Base-by-base conservation (phyloP, 2,329 filamentous ascomycete genomes). In the Hypoxylon sp. region DNA sequence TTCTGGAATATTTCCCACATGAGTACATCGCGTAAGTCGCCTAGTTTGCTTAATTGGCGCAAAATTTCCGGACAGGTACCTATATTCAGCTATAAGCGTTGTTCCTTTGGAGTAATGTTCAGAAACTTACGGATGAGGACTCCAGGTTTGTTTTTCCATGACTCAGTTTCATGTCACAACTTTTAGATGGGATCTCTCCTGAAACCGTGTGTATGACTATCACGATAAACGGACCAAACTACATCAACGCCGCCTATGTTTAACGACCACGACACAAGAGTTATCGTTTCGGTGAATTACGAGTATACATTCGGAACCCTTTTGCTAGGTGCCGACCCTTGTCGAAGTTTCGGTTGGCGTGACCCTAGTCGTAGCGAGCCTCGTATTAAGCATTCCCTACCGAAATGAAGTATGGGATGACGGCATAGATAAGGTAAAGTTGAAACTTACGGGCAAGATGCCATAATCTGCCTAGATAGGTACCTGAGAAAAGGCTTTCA, bases 1-100 rank as follows among this genome's bases (percentile, higher is more conserved):
- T n/a, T 79, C 68, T 1, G 91, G 90, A 53, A 93, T 89, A 0
- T 68, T 75, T 5, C 90, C 90, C 1, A 82, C 81, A 72, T 85
- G 87, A 1, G 80, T 72, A 67, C 90, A 92, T 55, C 84, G 82
- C 28, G 85, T 90, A 14, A 90, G 81, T 9, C 83, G 79, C 19
- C 84, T 80, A 41, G 84, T 87, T 55, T 82, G 82, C 4, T 87
- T 83, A 1, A 91, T 85, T 0, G 91, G 90, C 0, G 90, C 90
- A 75, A 92, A 93, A 76, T 93, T 93, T 49, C 90, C 90, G 5
- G 84, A 82, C 0, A 92, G 82, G 70, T 90, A 91, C 19, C 85
- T 86, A 68, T 5, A 32, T 34, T 32, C 10, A 19, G 28, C 11
- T 23, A 17, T 74, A 30, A 71, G 53, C 28, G 41, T 13, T 4